Evolutionary conservation across 805 yeast genomes (phyloP).

Genomic region (Ogataea wickerhamii): DNA sequence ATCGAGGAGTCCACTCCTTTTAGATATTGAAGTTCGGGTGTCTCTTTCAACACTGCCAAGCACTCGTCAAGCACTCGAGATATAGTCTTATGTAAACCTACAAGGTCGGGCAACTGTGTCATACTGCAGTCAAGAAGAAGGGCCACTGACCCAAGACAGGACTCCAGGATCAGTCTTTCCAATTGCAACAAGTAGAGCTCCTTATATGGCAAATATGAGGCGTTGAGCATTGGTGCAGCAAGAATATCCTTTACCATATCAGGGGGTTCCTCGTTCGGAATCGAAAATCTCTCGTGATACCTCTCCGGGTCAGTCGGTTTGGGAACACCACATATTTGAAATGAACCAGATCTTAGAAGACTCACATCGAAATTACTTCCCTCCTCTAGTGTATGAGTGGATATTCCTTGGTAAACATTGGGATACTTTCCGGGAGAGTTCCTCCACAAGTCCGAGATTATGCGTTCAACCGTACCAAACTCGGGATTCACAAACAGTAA

Average conservation of each 20-base stretch:
- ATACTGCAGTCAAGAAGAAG: conserved; percentile 10
- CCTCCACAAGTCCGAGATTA: conserved; percentile 8
- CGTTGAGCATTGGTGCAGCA: conserved; percentile 14
- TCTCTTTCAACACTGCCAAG: conserved; percentile 8
- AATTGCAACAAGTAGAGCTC: conserved; percentile 18
- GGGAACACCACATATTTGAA: conserved; percentile 21
- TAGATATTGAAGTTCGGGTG: conserved; percentile 6
- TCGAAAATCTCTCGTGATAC: conserved; percentile 10
- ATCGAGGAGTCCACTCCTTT: conserved; percentile 15
- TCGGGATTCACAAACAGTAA: conserved; percentile 26
- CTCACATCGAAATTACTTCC: conserved; percentile 21
- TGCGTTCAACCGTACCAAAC: conserved; percentile 17
- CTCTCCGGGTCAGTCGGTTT: conserved; percentile 3
- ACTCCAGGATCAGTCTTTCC: conserved; percentile 23
- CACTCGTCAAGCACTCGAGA: conserved; percentile 14
- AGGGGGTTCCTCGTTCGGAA: conserved; percentile 16
- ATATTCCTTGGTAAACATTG: conserved; percentile 19
- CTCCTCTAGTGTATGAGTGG: conserved; percentile 19
- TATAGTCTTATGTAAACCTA: conserved; percentile 8
- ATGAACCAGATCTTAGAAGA: conserved; percentile 22
- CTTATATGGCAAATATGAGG: conserved; percentile 19
- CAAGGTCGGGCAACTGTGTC: background rate
- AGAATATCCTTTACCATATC: conserved; percentile 10
- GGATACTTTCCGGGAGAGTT: conserved; percentile 11
- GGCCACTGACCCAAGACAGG: conserved; percentile 20